Conservation (phyloP, 2,329 filamentous ascomycete species). For the Colletotrichum sp. region DNA sequence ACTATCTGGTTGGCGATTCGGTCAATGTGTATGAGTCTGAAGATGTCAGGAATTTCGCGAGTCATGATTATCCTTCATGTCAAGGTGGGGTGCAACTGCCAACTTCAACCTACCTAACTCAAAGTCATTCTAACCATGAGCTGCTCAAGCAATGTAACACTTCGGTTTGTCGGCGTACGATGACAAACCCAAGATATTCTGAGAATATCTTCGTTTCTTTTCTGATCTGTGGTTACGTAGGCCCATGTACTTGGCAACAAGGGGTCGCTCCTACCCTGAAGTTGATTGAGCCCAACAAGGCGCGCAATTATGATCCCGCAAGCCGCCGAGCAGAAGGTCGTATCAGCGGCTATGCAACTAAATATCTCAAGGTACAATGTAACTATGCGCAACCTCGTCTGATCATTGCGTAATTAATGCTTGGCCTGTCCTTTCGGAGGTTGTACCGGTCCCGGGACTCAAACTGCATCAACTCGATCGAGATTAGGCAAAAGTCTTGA, state of each 20-base stretch:
- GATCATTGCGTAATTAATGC: background rate
- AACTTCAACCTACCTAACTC: background rate
- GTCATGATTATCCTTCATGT: background rate
- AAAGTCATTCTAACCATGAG: accelerated
- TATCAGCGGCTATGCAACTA: background rate
- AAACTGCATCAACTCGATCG: background rate
- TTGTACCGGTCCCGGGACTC: background rate
- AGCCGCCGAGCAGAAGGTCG: background rate
- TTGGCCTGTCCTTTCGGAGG: background rate
- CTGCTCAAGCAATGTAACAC: background rate
- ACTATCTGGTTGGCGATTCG: background rate
- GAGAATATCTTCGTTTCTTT: accelerated
- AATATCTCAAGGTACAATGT: background rate
- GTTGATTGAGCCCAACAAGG: background rate
- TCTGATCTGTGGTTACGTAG: background rate
- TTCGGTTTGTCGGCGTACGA: background rate
- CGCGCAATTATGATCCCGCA: background rate
- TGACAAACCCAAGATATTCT: background rate
- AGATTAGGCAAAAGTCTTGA: background rate
- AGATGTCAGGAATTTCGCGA: background rate
- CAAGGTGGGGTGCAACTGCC: background rate
- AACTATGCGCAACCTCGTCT: background rate
- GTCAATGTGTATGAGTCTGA: background rate
- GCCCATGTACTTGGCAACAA: background rate
- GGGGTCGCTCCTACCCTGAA: background rate